Base-by-base conservation (phyloP, 345 rosid genomes). In the Conringia planisiliqua region DNA sequence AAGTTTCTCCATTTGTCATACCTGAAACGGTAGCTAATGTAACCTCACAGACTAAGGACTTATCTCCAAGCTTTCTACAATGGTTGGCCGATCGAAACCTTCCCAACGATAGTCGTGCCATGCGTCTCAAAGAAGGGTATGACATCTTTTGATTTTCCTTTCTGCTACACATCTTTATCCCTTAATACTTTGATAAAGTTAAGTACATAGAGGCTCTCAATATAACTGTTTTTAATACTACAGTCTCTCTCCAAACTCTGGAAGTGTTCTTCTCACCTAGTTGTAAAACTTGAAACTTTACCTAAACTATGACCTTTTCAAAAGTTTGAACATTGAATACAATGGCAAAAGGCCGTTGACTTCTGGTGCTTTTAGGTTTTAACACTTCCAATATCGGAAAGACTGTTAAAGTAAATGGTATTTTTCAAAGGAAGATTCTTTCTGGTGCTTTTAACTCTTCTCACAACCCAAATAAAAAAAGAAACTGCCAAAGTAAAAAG, bases 61-160 rank as follows among this genome's bases (percentile, higher is more conserved):
- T 88, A 33, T 89, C 96, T 75, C 96, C 98, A 16, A 79, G 82
- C 80, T 93, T 93, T 75, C 51, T 88, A 42, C 80, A 82, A 72
- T 93, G 98, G 98, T 83, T 93, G 36, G 80, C 89, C 3, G 97
- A 89, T 38, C 91, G 87, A 36, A 88, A 76, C 73, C 86, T 93
- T 56, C 83, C 92, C 10, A 83, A 79, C 10, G 97, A 89, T 78
- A 85, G 82, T 74, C 73, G 82, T n/a, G 70, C 80, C 60, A 88
- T 93, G 97, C 87, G 89, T 63, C 92, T 93, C 55, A 89, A 88
- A 78, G 98, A 93, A 86, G 98, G 98, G 98, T 93, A 85, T 32
- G 81, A 0, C 43, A 10, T 59, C 43, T 18, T 40, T 38, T 56
- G 0, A 0, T 7, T 39, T 24, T 13, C 10, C 32, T 27, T 54